A percentile compares a stretch with the other conserved stretches of the same genome.
Evolutionary conservation across 208 protist species (phyloP).

Genomic region (Trypanosoma mega): DNA sequence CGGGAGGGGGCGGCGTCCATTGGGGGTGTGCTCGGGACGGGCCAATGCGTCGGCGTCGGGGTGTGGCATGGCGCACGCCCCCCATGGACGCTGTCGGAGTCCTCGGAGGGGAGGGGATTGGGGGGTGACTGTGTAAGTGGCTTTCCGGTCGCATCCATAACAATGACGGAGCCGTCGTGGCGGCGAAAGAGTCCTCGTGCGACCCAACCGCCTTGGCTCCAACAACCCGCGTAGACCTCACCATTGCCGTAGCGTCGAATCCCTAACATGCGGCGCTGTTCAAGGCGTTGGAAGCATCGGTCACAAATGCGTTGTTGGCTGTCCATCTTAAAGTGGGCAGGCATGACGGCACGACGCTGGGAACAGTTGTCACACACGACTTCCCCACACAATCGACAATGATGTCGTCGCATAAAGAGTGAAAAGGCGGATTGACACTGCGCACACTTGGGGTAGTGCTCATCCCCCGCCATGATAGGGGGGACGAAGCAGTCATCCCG

Average conservation of each 20-base stretch:
- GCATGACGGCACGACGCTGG: conserved; percentile 58
- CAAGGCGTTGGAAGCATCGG: conserved; percentile 60
- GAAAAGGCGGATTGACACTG: conserved; percentile 77
- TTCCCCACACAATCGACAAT: conserved; percentile 92
- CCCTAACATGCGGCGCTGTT: conserved; percentile 68
- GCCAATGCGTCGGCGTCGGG: conserved; percentile 10
- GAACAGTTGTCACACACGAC: conserved; percentile 91
- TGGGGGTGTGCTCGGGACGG: not conserved
- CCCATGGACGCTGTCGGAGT: not conserved
- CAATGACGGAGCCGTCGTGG: conserved; percentile 63
- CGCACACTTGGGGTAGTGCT: conserved; percentile 49
- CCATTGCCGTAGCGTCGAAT: conserved; percentile 55
- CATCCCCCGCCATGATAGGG: conserved; percentile 76
- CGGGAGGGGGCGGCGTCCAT: conserved; percentile 38
- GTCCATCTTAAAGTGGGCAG: conserved; percentile 49
- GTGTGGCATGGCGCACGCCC: not conserved
- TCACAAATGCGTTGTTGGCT: conserved; percentile 70
- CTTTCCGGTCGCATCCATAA: conserved; percentile 56
- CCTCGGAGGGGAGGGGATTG: not conserved
- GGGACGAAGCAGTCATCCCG: conserved; percentile 79
- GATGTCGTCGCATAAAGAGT: conserved; percentile 83
- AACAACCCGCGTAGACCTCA: conserved; percentile 80
- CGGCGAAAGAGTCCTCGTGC: conserved; percentile 75
- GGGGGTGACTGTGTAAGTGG: conserved; percentile 24
- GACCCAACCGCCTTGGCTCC: conserved; percentile 70